Base-by-base conservation (phyloP, 169 alveolate genomes). In the Plasmodium coatneyi region DNA sequence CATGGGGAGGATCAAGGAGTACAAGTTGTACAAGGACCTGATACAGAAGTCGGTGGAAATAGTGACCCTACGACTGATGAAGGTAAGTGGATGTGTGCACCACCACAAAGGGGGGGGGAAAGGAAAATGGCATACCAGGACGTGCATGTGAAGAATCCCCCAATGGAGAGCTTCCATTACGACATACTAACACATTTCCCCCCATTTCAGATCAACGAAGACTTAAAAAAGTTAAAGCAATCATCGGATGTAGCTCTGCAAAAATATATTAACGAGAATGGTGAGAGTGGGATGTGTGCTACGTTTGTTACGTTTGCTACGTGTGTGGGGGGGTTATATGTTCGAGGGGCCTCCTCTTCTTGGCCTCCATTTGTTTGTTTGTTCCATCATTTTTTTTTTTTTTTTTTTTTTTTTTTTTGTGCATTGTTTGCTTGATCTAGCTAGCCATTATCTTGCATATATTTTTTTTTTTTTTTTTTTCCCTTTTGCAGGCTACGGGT, bases 261-360 rank as follows among this genome's bases (percentile, higher is more conserved):
- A 84, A 84, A 84, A 84, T 84, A 84, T 25, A 84, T 84, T 16
- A 84, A 71, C 56, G 93, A 84, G 70, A 84, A 72, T 30, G 84
- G 93, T 84, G 70, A 70, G 36, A 56, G 22, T 25, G 19, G 46
- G 39, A 32, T 32, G 39, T 32, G n/a, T n/a, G n/a, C n/a, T n/a
- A n/a, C n/a, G n/a, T n/a, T n/a, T n/a, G n/a, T n/a, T n/a, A n/a
- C n/a, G 22, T 52, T 19, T 56, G 14, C 74, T 6, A 25, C 49
- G 19, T 39, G 74, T 78, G 19, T 39, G 36, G 22, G 3, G 39
- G 39, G 22, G 46, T 10, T 28, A 43, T 76, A 25, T 76, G 28
- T 0, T 56, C 9, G 1, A 32, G 22, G 41, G 70, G 41, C 30
- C 71, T 78, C 32, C 25, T 39, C 28, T 76, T 2, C 56, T 32